Evolutionary conservation across 768 basidiomycete genomes (phyloP), one percentile per base, ranked within the genome.

Genomic region (Suillus occidentalis): DNA sequence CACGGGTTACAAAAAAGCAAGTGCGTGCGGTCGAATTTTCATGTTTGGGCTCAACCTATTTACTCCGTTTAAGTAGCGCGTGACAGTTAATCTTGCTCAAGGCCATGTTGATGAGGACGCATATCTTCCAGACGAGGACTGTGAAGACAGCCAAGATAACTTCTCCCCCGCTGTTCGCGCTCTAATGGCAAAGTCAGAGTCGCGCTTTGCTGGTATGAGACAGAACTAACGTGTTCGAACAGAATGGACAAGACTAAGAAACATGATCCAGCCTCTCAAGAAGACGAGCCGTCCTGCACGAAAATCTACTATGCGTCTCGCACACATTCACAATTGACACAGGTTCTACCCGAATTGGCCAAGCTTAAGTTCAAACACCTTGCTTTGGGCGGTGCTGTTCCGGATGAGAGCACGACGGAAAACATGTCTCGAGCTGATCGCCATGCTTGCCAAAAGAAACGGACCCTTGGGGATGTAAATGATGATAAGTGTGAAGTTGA

Each of bases 281-380:
- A 79, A 22, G 68, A 71, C 53, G 88, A 88, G 64, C 82, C 83
- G 18, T 82, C 83, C 5, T 91, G 90, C 71, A 90, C 87, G 43
- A 92, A 94, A 81, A 89, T 99, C 66, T 97, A 88, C 75, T 97
- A 96, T 72, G 92, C 96, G 0, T 99, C 97, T 0, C 84, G 97
- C 39, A 99, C 97, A 0, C 97, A 99, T 77, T 96, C 96, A 2
- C 97, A 99, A 72, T 85, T 99, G 4, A 83, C 95, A 2, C 97
- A 99, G 74, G 83, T 99, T 4, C 82, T 95, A 20, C 89, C 91
- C 4, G 97, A 99, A 72, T 81, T 98, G 12, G 83, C 80, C 47
- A 90, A 87, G 69, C 84, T 97, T n/a, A 82, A 82, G 66, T 74
- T 95, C 73, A 73, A 77, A 20, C 61, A 79, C 57, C 62, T 69